Conservation (phyloP, 1,284 basidiomycete genomes). For the Anthracocystis walkeri region DNA sequence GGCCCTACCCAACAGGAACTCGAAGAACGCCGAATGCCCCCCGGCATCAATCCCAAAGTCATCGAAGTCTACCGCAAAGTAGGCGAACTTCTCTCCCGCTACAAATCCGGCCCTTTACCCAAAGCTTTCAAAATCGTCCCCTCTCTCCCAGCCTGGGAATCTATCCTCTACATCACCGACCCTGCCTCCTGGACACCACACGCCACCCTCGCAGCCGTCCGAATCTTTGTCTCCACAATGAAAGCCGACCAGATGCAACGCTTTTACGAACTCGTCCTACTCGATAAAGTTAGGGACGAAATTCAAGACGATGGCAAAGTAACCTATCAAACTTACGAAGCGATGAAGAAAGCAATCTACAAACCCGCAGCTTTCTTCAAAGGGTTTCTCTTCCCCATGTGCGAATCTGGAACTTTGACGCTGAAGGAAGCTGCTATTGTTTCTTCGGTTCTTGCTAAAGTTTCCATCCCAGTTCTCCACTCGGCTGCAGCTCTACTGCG, state of each 20-base stretch:
- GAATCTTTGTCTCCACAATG: slow-evolving; percentile 95
- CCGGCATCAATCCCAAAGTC: slow-evolving; percentile 94
- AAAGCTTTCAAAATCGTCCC: slow-evolving; percentile 99
- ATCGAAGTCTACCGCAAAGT: slow-evolving; percentile 91
- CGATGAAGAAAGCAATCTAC: slow-evolving; percentile 89
- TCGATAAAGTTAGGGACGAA: slow-evolving; percentile 91
- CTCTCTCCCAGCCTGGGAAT: slow-evolving; percentile 93
- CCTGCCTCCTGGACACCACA: slow-evolving; percentile 96
- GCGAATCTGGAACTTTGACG: slow-evolving; percentile 82
- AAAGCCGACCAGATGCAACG: slow-evolving; percentile 95
- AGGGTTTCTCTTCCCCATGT: slow-evolving; percentile 93
- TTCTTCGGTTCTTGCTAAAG: slow-evolving; percentile 89
- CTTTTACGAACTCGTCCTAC: slow-evolving; percentile 89
- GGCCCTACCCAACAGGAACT: slow-evolving; percentile 25
- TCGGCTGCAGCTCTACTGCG: slow-evolving; percentile 94
- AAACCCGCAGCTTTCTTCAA: slow-evolving; percentile 99
- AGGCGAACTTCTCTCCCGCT: slow-evolving; percentile 85
- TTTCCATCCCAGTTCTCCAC: slow-evolving; percentile 93
- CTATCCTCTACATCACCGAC: slow-evolving; percentile 89
- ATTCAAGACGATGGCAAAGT: slow-evolving; percentile 84
- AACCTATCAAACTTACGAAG: slow-evolving; percentile 92
- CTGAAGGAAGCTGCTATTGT: slow-evolving; percentile 96
- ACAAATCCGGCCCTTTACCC: slow-evolving; percentile 94
- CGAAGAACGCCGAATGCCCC: slow-evolving; percentile 71
- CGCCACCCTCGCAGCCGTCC: slow-evolving; percentile 91